phyloP scores from a whole-genome alignment of 164 flowering plant genomes.

The Nelumbo lutea region DNA sequence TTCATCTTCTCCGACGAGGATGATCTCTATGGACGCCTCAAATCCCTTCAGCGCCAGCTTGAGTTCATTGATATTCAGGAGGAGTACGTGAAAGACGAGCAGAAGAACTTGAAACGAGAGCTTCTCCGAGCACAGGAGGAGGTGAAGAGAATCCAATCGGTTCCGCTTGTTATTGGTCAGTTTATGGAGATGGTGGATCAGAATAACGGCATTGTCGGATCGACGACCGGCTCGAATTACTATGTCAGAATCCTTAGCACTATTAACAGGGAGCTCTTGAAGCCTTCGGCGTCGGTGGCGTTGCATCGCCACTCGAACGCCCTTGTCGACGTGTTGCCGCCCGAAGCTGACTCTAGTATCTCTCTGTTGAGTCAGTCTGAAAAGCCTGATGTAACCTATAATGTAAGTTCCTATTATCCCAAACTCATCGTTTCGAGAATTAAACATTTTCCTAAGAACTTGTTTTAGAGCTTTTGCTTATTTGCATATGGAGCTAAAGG shows the following conservation, averaged over 20 bases:
- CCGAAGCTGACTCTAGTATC: not conserved
- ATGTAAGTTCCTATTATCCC: constrained; percentile 33
- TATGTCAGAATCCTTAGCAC: constrained; percentile 70
- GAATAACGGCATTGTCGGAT: constrained; percentile 93
- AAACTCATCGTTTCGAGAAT: not conserved
- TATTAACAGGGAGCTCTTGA: constrained; percentile 75
- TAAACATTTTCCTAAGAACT: not conserved
- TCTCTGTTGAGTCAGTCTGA: constrained; percentile 68
- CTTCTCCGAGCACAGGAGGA: constrained; percentile 70
- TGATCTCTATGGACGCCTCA: constrained; percentile 75
- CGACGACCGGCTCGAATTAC: constrained; percentile 87
- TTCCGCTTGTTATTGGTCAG: constrained; percentile 74
- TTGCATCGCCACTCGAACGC: constrained; percentile 67
- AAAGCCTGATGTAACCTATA: constrained; percentile 92
- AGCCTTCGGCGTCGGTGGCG: constrained; percentile 91
- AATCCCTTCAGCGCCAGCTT: constrained; percentile 69
- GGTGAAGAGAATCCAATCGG: constrained; percentile 80
- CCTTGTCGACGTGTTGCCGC: constrained; percentile 5
- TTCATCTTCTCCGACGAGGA: constrained; percentile 45
- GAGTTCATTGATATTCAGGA: constrained; percentile 94
- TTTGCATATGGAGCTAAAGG: too few relatives aligned
- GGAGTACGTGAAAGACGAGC: constrained; percentile 76
- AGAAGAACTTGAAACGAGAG: constrained; percentile 65
- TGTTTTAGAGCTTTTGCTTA: not conserved
- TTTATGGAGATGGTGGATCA: constrained; percentile 73